Base-by-base conservation (phyloP, 2,329 filamentous ascomycete genomes). In the Xylaria polymorpha region DNA sequence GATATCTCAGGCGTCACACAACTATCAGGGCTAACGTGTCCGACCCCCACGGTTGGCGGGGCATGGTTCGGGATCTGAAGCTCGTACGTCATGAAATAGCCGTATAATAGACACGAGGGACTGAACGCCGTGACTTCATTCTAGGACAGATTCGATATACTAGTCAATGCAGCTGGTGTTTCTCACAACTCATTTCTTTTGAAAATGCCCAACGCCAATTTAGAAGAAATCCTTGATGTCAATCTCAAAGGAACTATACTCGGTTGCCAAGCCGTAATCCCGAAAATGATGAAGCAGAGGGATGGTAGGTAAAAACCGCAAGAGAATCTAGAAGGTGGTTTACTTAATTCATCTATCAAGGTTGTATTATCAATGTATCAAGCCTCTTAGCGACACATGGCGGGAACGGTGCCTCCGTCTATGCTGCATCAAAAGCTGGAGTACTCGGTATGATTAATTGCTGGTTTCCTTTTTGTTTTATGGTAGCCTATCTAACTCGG, bases 151-250 rank as follows among this genome's bases (percentile, higher is more conserved):
- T 57, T 74, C 9, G 84, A 88, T 74, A 83, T 95, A 37, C 86
- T 97, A 1, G 86, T 97, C 71, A 97, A 97, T 77, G 92, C 92
- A 32, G 94, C 94, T 0, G 94, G 94, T 10, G 83, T 94, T 25
- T 85, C 90, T 0, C 89, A 94, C 73, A 85, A 85, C 14, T 87
- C 85, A 0, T 82, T 93, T 0, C 84, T 96, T n/a, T 81, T 88
- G 53, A 82, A 84, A 10, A 88, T 87, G 0, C 75, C 80, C 0
- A 77, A 85, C 0, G 77, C 81, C 0, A 82, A 85, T 2, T 83
- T 94, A 25, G 82, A 87, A 1, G 73, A 82, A 1, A 83, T 94
- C 7, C 75, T 97, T 5, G 82, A 87, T 60, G 92, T 88, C 46
- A 97, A 97, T 78, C 85, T 97, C 1, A 82, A 85, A 61, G 86